phyloP scores from a whole-genome alignment of 2,329 filamentous ascomycete species.

The Alternaria sp. region DNA sequence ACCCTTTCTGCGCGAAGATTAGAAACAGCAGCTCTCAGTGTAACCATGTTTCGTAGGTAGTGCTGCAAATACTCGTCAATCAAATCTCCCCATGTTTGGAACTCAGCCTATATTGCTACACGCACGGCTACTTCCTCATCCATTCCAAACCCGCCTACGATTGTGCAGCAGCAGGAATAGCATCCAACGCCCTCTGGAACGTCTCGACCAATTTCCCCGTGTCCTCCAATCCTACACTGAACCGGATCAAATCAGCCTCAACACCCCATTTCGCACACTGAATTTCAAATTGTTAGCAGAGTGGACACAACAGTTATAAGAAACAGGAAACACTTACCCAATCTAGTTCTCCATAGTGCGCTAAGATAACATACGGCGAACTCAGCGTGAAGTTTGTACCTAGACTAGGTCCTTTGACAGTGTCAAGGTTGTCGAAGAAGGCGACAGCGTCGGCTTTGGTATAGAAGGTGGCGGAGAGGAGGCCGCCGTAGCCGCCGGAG shows the following conservation, averaged over 20 bases:
- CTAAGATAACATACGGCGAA: constrained; percentile 88
- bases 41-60: no score
- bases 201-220: constrained; percentile 68
- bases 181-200: constrained; percentile 75
- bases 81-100: neutral
- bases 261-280: constrained; percentile 79
- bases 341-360: constrained; percentile 90
- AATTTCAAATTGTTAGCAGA: constrained; percentile 18
- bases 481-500: constrained; percentile 84
- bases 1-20: no score
- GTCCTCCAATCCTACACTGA: constrained; percentile 91
- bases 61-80: neutral
- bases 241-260: constrained; percentile 78
- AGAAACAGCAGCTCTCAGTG: no score
- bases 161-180: constrained; percentile 46
- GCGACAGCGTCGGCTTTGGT: constrained; percentile 72
- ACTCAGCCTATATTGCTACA: neutral
- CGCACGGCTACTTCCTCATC: neutral
- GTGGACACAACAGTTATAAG: neutral
- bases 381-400: constrained; percentile 96
- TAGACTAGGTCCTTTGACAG: constrained; percentile 90
- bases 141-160: neutral
- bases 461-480: constrained; percentile 85
- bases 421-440: constrained; percentile 87
- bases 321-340: constrained; percentile 66